phyloP scores from a whole-genome alignment of 225 moss, liverwort and hornwort species.

The Polytrichum formosum region DNA sequence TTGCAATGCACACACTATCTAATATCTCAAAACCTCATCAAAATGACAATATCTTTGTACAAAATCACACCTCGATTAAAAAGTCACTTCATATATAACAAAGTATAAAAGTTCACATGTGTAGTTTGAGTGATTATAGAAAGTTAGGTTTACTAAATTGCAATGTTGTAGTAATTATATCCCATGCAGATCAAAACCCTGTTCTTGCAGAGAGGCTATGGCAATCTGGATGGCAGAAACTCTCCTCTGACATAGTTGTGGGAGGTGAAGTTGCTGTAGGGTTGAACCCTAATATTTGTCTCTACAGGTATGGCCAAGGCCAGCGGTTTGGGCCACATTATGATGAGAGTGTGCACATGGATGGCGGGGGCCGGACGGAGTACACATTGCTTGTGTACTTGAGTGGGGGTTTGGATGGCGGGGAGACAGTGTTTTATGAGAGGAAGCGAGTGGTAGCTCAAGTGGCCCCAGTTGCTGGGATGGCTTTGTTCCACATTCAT shows the following conservation, averaged over 20 bases:
- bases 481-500: constrained; percentile 56
- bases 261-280: constrained; percentile 39
- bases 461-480: constrained; percentile 54
- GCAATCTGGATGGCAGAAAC: constrained; percentile 60
- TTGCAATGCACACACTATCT: no score
- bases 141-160: no score
- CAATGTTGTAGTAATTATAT: no score
- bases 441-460: constrained; percentile 23
- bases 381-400: constrained; percentile 59
- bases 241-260: constrained; percentile 45
- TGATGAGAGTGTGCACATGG: constrained; percentile 52
- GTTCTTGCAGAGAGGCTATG: constrained; percentile 35
- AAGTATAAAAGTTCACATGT: no score
- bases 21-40: no score
- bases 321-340: constrained; percentile 55
- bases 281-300: constrained; percentile 45
- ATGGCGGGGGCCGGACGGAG: constrained; percentile 25
- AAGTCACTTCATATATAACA: no score
- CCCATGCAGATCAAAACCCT: constrained; percentile 23
- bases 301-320: constrained; percentile 50
- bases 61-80: no score
- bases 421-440: constrained; percentile 52
- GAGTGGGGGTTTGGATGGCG: constrained; percentile 38
- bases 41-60: no score
- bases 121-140: no score